Conservation (phyloP, 2,329 filamentous ascomycete genomes). For the Aspergillus sergii region DNA sequence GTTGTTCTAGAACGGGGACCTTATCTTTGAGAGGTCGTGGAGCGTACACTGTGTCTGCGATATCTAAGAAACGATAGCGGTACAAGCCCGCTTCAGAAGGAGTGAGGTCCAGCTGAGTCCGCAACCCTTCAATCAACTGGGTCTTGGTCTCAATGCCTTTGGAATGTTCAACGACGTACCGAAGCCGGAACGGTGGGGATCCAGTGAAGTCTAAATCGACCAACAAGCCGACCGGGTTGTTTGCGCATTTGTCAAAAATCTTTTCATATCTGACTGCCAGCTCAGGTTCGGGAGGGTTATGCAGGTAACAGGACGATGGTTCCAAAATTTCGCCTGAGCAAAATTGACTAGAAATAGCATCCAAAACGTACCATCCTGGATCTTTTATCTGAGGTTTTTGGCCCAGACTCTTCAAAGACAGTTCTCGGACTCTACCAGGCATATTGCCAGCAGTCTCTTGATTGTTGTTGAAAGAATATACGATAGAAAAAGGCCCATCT, state of each 20-base stretch:
- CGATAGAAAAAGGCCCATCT: conserved; percentile 70
- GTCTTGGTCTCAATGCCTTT: conserved; percentile 59
- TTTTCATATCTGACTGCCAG: conserved; percentile 74
- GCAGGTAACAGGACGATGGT: conserved; percentile 86
- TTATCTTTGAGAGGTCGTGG: conserved; percentile 63
- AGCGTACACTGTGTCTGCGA: conserved; percentile 81
- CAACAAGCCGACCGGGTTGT: conserved; percentile 85
- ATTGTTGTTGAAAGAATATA: conserved; percentile 79
- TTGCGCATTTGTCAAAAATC: conserved; percentile 92
- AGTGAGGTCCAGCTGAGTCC: conserved; percentile 81
- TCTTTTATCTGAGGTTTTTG: conserved; percentile 71
- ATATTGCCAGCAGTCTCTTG: conserved; percentile 69
- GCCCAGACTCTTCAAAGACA: conserved; percentile 58
- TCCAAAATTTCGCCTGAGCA: conserved; percentile 90
- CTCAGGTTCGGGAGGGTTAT: conserved; percentile 87
- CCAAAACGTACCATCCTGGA: conserved; percentile 84
- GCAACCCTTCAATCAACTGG: conserved; percentile 67
- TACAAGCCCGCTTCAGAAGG: conserved; percentile 82
- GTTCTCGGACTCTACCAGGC: conserved; percentile 59
- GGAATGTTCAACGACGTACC: conserved; percentile 70
- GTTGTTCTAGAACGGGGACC: conserved; percentile 73
- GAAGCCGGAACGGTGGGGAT: conserved; percentile 85
- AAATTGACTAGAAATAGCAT: conserved; percentile 74
- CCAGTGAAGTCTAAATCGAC: conserved; percentile 89
- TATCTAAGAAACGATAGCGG: conserved; percentile 78